These are phyloP conservation scores for Pezicula radicicola DNA, from an alignment of 2,329 filamentous ascomycete genomes.

Conservation along the genomic window DNA sequence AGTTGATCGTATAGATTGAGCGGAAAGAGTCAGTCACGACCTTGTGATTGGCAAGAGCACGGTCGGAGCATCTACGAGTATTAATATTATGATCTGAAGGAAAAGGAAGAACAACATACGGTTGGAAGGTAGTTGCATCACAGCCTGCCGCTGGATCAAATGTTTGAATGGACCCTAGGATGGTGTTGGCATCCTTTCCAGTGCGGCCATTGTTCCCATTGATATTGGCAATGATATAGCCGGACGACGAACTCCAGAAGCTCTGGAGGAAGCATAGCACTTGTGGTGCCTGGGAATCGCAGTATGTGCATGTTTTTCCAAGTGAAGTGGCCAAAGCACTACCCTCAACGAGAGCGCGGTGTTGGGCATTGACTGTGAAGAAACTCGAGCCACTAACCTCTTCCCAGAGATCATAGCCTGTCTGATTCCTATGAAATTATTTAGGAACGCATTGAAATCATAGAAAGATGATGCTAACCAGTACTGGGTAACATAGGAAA, in stretches of 20 bases:
- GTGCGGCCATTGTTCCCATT: slow-evolving; percentile 58
- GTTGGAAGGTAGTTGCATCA: slow-evolving; percentile 72
- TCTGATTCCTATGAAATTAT: slow-evolving; percentile 36
- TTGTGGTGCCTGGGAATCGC: slow-evolving; percentile 63
- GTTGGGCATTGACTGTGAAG: slow-evolving; percentile 70
- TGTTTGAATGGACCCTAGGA: slow-evolving; percentile 63
- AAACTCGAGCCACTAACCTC: slow-evolving; percentile 75
- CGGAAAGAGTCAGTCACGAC: slow-evolving; percentile 74
- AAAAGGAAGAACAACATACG: slow-evolving; percentile 37
- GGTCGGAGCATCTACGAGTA: slow-evolving; percentile 26
- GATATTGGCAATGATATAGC: slow-evolving; percentile 68
- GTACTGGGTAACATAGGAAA: slow-evolving; percentile 72
- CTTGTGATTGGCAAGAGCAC: slow-evolving; percentile 73
- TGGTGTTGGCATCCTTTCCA: slow-evolving; percentile 69
- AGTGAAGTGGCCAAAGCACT: slow-evolving; percentile 61
- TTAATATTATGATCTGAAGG: not conserved
- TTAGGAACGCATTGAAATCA: not conserved
- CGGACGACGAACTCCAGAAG: slow-evolving; percentile 62
- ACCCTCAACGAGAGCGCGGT: slow-evolving; percentile 69
- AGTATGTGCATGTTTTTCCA: slow-evolving; percentile 57
- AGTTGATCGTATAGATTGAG: slow-evolving; percentile 66
- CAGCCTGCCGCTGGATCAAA: slow-evolving; percentile 69
- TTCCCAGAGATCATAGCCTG: slow-evolving; percentile 78
- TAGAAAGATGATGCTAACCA: slow-evolving; percentile 39
- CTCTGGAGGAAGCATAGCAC: slow-evolving; percentile 70